Evolutionary conservation across 208 protist genomes (phyloP).

Genomic region (Acanthamoeba lenticulata): DNA sequence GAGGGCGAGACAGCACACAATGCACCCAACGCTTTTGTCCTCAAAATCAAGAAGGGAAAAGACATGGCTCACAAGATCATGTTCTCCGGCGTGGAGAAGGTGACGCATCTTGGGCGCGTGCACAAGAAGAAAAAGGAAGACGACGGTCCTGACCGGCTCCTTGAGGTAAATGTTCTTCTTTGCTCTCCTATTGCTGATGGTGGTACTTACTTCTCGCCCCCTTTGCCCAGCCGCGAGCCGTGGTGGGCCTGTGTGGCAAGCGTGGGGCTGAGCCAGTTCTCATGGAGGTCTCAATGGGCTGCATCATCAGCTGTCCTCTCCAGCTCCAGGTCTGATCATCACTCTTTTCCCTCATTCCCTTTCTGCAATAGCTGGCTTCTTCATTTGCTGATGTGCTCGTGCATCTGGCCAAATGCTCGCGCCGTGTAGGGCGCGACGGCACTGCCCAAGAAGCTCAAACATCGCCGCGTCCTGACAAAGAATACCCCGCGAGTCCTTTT

Average conservation of each 20-base stretch:
- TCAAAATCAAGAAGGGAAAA: neutral
- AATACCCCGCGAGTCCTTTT: slow-evolving; percentile 17
- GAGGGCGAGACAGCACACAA: neutral
- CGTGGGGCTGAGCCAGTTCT: neutral
- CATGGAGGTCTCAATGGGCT: slow-evolving; percentile 47
- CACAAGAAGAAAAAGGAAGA: neutral
- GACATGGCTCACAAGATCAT: slow-evolving; percentile 15
- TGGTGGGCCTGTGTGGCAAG: slow-evolving; percentile 32
- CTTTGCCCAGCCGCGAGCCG: neutral
- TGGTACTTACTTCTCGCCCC: neutral
- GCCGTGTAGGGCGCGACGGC: neutral
- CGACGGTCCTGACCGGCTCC: neutral
- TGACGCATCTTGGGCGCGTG: neutral
- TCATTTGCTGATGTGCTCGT: neutral
- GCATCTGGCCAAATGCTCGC: neutral
- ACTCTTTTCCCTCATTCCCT: neutral
- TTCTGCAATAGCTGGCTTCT: neutral
- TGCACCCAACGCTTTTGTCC: neutral
- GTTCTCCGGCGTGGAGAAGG: neutral
- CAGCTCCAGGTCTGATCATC: slow-evolving; percentile 15
- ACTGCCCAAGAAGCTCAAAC: neutral
- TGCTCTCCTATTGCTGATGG: neutral
- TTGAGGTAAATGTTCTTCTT: neutral
- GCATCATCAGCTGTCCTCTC: slow-evolving; percentile 34
- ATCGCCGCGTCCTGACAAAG: neutral